Conservation (phyloP, 176 grass and related monocot genomes). For the Pontederia paniculata region DNA sequence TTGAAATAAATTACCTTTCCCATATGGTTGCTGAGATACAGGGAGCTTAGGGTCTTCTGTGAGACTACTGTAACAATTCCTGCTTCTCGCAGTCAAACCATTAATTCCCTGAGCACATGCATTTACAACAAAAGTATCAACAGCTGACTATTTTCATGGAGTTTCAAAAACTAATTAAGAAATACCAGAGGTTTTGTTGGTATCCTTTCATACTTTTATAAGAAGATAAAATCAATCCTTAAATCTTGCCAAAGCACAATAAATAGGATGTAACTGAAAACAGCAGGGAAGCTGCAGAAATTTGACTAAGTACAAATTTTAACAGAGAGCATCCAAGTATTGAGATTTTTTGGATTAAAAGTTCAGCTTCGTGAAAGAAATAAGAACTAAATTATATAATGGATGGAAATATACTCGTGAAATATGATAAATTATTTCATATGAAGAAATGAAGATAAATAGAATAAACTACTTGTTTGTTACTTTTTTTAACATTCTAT, state of each 20-base stretch:
- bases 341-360: too few relatives aligned
- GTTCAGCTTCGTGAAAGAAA: too few relatives aligned
- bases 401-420: too few relatives aligned
- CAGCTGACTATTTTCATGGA: not conserved
- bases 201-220: not conserved
- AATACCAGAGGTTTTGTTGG: not conserved
- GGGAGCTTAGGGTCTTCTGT: not conserved
- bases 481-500: too few relatives aligned
- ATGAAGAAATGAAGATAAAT: not conserved
- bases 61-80: not conserved
- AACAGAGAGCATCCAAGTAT: too few relatives aligned
- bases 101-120: conserved; percentile 2
- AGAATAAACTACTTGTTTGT: too few relatives aligned
- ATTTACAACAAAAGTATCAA: not conserved
- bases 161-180: not conserved
- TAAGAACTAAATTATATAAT: too few relatives aligned
- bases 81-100: conserved; percentile 7
- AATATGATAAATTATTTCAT: too few relatives aligned
- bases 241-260: too few relatives aligned
- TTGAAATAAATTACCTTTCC: not conserved
- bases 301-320: too few relatives aligned
- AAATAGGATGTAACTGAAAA: not conserved
- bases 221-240: too few relatives aligned
- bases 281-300: not conserved
- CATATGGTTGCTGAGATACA: not conserved